Evolutionary conservation across 2,329 filamentous ascomycete species (phyloP), one percentile per base, ranked within the genome.

Genomic region (Hypoxylon sp.): DNA sequence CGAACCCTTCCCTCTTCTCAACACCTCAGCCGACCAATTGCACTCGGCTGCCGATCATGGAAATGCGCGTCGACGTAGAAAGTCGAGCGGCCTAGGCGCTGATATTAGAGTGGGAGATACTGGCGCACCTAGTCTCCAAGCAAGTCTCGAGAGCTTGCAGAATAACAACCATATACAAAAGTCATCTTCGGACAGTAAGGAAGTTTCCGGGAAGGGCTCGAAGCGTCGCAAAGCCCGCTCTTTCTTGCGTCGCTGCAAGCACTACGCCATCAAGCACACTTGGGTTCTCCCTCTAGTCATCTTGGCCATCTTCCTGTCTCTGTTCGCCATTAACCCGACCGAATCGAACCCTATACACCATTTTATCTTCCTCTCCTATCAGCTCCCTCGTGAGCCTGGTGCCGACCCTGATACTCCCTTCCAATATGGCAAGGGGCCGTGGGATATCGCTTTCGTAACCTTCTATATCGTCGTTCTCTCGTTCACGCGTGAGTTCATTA

Each of bases 401-500:
- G 78, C 79, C 61, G 77, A 74, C 66, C 78, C 81, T 19, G 80
- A 80, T 59, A 81, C 83, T 75, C 80, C 86, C 74, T 66, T 84
- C 17, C 92, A 94, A 77, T 98, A 97, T 82, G 94, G 91, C 79
- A 98, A 98, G 80, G 94, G 94, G n/a, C 85, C 81, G 44, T 92
- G 91, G 84, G 94, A 98, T 79, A 85, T 97, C 59, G 92, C 92
- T 47, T 95, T 98, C 75, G 93, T 98, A 60, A 83, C 84, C 66
- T 98, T 98, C 83, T 98, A 98, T 82, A 95, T 89, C 44, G 84
- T 98, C 63, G 91, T 98, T 22, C 87, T 98, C 67, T 94, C 92
- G 68, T 98, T 98, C 80, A 97, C 94, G 10, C 93, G 94, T 78
- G 94, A 98, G 80, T 97, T 97, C 80, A 87, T 97, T 82, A 98